Conservation (phyloP, 148 eudicot genomes). For the Diospyros kaki region DNA sequence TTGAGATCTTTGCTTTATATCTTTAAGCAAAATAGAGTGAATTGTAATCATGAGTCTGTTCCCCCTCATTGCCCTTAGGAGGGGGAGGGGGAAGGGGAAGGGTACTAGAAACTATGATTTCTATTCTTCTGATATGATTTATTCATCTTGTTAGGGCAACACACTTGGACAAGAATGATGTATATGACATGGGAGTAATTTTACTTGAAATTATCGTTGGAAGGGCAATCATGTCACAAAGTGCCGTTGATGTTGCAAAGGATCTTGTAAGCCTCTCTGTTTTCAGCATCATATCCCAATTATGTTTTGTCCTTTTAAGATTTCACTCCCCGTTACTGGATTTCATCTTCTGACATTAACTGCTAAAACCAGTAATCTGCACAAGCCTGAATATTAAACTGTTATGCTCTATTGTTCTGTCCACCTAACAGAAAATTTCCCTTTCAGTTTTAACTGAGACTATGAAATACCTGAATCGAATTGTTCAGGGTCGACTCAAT, state of each 20-base stretch:
- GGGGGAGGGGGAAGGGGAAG: not conserved
- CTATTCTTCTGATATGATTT: not conserved
- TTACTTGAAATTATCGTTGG: slow-evolving; percentile 65
- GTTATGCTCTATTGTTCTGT: too few relatives aligned
- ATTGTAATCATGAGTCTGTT: too few relatives aligned
- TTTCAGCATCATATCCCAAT: not conserved
- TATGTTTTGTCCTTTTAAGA: not conserved
- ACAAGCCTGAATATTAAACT: too few relatives aligned
- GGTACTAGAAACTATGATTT: not conserved
- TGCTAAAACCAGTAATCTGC: too few relatives aligned
- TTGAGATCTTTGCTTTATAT: too few relatives aligned
- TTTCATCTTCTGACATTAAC: too few relatives aligned
- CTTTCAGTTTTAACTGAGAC: too few relatives aligned
- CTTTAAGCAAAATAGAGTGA: too few relatives aligned
- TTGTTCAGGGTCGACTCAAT: not conserved
- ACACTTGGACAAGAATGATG: slow-evolving; percentile 46
- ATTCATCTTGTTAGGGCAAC: slow-evolving; percentile 29
- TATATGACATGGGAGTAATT: slow-evolving; percentile 72
- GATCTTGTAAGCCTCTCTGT: slow-evolving; percentile 50
- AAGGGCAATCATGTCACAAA: slow-evolving; percentile 37
- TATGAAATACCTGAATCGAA: not conserved
- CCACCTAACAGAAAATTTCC: too few relatives aligned
- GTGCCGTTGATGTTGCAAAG: slow-evolving; percentile 44
- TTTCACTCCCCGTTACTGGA: too few relatives aligned
- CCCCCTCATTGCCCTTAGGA: not conserved